phyloP scores from a whole-genome alignment of 108 stramenopile genomes.

The Cyclotella choctawhatcheeana region DNA sequence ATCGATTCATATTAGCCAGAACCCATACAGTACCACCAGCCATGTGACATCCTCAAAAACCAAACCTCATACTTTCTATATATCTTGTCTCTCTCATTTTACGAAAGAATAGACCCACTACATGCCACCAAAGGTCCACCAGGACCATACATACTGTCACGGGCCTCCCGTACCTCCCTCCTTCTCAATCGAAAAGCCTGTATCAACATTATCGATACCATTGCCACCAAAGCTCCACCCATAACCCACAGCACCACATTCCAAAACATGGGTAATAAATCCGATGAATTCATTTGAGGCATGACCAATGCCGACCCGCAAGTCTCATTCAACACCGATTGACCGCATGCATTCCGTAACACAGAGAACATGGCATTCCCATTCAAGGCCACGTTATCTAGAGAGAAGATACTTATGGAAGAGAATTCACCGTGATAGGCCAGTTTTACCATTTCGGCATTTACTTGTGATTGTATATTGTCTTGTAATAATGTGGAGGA shows the following conservation, averaged over 20 bases:
- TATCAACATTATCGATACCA: conserved; percentile 34
- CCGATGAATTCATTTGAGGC: conserved; percentile 30
- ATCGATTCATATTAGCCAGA: no score
- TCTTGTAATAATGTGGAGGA: conserved; percentile 66
- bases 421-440: conserved; percentile 62
- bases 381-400: conserved; percentile 74
- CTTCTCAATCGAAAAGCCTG: conserved; percentile 36
- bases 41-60: no score
- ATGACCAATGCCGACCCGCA: conserved; percentile 35
- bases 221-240: conserved; percentile 26
- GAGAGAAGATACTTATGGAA: conserved; percentile 47
- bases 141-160: not conserved
- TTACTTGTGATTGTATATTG: conserved; percentile 64
- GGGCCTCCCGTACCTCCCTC: conserved; percentile 5
- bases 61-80: no score
- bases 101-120: conserved; percentile 6
- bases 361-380: conserved; percentile 79
- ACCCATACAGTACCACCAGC: no score
- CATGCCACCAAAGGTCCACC: conserved; percentile 6
- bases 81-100: not conserved
- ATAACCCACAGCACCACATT: conserved; percentile 32
- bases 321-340: conserved; percentile 46
- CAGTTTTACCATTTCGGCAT: conserved; percentile 61
- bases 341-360: conserved; percentile 70
- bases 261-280: conserved; percentile 34